These are phyloP conservation scores for Pleurostoma richardsiae DNA, from an alignment of 2,329 filamentous ascomycete genomes.

Conservation along the genomic window DNA sequence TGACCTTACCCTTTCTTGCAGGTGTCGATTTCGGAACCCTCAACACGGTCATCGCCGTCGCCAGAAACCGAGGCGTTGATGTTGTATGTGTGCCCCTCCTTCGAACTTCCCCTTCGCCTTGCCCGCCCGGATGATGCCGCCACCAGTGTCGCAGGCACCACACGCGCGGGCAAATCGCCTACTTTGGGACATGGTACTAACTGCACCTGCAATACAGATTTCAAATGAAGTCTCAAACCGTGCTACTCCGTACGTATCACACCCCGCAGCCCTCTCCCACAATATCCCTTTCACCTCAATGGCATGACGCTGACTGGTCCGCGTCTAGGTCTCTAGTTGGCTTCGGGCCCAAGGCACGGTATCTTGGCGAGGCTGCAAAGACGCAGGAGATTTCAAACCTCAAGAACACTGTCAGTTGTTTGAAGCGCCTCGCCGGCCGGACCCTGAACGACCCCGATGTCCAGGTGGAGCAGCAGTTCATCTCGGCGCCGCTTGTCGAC, in stretches of 20 bases:
- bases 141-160: too few species aligned
- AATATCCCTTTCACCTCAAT: conserved; percentile 3
- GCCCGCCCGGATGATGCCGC: background rate
- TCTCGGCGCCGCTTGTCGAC: conserved; percentile 81
- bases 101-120: conserved; percentile 4
- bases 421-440: conserved; percentile 91
- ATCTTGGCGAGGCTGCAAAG: conserved; percentile 92
- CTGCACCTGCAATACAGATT: conserved; percentile 55
- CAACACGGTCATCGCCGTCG: conserved; percentile 96
- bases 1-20: conserved; percentile 14
- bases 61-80: conserved; percentile 97
- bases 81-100: conserved; percentile 65
- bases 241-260: conserved; percentile 79
- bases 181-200: conserved; percentile 6
- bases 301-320: conserved; percentile 10
- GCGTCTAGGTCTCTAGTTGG: conserved; percentile 77
- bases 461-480: conserved; percentile 85
- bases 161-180: too few species aligned
- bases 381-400: conserved; percentile 99
- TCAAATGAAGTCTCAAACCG: conserved; percentile 99
- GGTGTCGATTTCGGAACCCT: conserved; percentile 94
- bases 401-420: conserved; percentile 92
- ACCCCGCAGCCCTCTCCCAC: background rate
- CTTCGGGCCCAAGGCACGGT: conserved; percentile 90
- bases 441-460: conserved; percentile 86